Percentiles rank a stretch among this genome's conserved stretches.
These are phyloP conservation scores for Suhomyces bribrorum DNA, from an alignment of 1,139 yeast genomes.

Conservation along the genomic window DNA sequence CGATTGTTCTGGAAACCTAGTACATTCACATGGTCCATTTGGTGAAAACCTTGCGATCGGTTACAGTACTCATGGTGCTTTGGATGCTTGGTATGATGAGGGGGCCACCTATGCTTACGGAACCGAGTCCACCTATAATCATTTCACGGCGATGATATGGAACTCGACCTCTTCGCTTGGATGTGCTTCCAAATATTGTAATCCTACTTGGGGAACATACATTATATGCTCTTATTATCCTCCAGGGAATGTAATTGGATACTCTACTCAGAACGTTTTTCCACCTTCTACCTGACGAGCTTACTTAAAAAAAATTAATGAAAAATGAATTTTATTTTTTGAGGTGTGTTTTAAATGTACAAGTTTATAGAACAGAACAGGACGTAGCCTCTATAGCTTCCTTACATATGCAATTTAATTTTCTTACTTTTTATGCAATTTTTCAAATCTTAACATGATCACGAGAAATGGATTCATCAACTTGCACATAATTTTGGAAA, in stretches of 20 bases:
- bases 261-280: conserved; percentile 28
- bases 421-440: too few relatives aligned
- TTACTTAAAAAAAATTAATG: neutral
- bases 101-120: conserved; percentile 30
- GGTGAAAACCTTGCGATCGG: conserved; percentile 47
- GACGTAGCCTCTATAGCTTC: too few relatives aligned
- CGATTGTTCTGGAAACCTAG: conserved; percentile 37
- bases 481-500: conserved; percentile 43
- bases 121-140: conserved; percentile 16
- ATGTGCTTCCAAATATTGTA: conserved; percentile 22
- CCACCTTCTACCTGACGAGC: conserved; percentile 11
- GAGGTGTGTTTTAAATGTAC: too few relatives aligned
- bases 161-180: conserved; percentile 19
- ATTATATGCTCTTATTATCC: conserved; percentile 61
- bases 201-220: conserved; percentile 52
- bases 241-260: conserved; percentile 60
- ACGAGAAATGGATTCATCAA: conserved; percentile 32
- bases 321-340: too few relatives aligned
- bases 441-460: conserved; percentile 21
- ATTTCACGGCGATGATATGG: conserved; percentile 27
- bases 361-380: too few relatives aligned
- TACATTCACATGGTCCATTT: conserved; percentile 36
- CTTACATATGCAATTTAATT: too few relatives aligned
- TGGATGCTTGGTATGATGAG: conserved; percentile 42
- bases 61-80: conserved; percentile 31